Percentiles rank a stretch among this genome's conserved stretches.
Evolutionary conservation across 23 red algal genomes (phyloP).

Genomic region (Cyanidium caldarium): DNA sequence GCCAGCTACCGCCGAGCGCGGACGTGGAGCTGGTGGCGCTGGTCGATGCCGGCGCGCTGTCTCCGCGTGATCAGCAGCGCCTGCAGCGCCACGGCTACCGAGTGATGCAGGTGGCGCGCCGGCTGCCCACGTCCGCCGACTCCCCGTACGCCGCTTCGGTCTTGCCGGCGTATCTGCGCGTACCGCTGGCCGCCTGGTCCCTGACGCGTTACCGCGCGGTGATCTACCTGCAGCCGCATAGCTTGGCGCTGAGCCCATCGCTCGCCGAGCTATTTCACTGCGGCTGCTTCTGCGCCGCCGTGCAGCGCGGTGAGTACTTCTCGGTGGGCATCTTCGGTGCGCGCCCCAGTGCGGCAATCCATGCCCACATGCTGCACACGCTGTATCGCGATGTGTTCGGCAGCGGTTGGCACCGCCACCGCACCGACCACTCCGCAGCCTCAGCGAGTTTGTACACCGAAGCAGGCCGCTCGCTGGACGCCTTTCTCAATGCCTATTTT

Average conservation of each 20-base stretch:
- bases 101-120: neutral
- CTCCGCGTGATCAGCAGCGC: too few relatives aligned
- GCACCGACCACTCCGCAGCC: too few relatives aligned
- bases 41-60: neutral
- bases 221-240: slow-evolving; percentile 7
- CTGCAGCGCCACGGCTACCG: neutral
- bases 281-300: slow-evolving; percentile 16
- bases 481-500: slow-evolving; percentile 15
- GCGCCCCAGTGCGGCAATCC: neutral
- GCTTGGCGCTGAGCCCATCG: slow-evolving; percentile 10
- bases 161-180: neutral
- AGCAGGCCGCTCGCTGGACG: neutral
- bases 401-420: neutral
- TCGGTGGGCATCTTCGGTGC: slow-evolving; percentile 5
- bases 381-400: slow-evolving; percentile 2
- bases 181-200: slow-evolving; percentile 8
- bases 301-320: slow-evolving; percentile 15
- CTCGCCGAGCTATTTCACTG: slow-evolving; percentile 16
- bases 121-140: too few relatives aligned
- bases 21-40: slow-evolving; percentile 1
- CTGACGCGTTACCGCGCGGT: slow-evolving; percentile 12
- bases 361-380: slow-evolving; percentile 6
- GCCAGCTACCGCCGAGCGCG: neutral
- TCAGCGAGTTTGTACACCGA: neutral
- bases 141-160: too few relatives aligned